These are phyloP conservation scores for Colletotrichum endophyticum DNA, from an alignment of 2,329 filamentous ascomycete species.

Conservation along the genomic window DNA sequence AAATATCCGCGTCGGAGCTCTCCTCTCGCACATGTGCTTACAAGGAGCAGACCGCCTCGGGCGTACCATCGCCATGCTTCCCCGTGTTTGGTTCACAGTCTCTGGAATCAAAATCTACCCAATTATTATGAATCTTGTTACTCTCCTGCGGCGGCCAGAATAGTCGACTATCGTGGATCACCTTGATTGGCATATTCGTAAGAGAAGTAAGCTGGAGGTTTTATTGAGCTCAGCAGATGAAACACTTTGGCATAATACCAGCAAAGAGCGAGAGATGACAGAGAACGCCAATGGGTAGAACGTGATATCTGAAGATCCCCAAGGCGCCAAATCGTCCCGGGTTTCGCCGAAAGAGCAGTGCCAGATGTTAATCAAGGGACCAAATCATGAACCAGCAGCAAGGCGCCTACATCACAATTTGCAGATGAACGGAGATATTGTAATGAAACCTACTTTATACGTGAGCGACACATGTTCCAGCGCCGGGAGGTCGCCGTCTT, in stretches of 20 bases:
- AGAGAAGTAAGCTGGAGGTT: accelerated
- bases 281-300: background rate
- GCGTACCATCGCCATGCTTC: too few relatives aligned
- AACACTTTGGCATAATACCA: background rate
- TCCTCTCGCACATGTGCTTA: too few relatives aligned
- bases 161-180: background rate
- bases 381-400: too few relatives aligned
- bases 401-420: too few relatives aligned
- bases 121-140: accelerated
- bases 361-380: background rate
- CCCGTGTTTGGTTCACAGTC: too few relatives aligned
- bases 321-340: background rate
- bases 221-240: background rate
- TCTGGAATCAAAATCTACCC: background rate
- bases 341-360: accelerated
- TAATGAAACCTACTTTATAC: accelerated
- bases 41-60: too few relatives aligned
- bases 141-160: background rate
- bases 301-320: background rate
- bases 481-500: background rate
- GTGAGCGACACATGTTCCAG: background rate
- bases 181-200: background rate
- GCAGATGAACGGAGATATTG: too few relatives aligned
- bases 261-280: background rate
- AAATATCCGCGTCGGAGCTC: too few relatives aligned